Percentiles rank a stretch among this genome's conserved stretches.
Evolutionary conservation across 768 basidiomycete genomes (phyloP).

Genomic region (Boletus eberwhitei): DNA sequence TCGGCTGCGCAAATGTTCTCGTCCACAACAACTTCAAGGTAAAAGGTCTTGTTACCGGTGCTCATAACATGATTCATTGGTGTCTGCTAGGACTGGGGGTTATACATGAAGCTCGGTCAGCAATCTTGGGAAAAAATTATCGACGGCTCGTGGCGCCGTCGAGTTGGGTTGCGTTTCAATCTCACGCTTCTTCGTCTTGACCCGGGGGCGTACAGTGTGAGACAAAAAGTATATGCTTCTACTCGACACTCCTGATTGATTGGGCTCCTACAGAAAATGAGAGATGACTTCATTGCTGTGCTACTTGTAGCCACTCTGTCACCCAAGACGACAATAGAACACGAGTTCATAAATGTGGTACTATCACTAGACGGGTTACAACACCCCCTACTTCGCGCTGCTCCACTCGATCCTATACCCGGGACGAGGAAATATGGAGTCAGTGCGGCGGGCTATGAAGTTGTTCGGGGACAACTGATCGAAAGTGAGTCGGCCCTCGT

Average conservation of each 20-base stretch:
- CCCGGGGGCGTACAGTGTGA: conserved; percentile 57
- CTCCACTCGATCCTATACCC: conserved; percentile 27
- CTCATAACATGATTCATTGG: not conserved
- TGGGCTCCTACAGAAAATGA: conserved; percentile 35
- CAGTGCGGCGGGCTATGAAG: conserved; percentile 28
- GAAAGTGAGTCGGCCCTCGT: conserved; percentile 30
- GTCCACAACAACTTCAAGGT: conserved; percentile 51
- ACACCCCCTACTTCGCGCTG: conserved; percentile 47
- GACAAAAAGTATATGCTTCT: conserved; percentile 16
- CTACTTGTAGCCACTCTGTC: conserved; percentile 53
- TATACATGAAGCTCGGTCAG: conserved; percentile 49
- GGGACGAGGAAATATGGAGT: conserved; percentile 30
- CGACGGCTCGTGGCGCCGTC: conserved; percentile 47
- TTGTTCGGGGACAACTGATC: conserved; percentile 37
- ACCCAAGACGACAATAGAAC: conserved; percentile 48
- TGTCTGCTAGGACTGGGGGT: conserved; percentile 53
- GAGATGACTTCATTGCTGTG: conserved; percentile 50
- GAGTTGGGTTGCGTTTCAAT: conserved; percentile 64
- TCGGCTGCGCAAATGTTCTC: conserved; percentile 62
- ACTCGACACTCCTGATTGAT: not conserved
- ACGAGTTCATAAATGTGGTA: conserved; percentile 54
- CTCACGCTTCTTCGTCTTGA: conserved; percentile 54
- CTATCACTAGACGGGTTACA: conserved; percentile 54
- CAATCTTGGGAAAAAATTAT: conserved; percentile 56
- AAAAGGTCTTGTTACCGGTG: conserved; percentile 1